A percentile compares a stretch with the other conserved stretches of the same genome.
Evolutionary conservation across 768 basidiomycete genomes (phyloP).

Genomic region (Pleurotus platypus): DNA sequence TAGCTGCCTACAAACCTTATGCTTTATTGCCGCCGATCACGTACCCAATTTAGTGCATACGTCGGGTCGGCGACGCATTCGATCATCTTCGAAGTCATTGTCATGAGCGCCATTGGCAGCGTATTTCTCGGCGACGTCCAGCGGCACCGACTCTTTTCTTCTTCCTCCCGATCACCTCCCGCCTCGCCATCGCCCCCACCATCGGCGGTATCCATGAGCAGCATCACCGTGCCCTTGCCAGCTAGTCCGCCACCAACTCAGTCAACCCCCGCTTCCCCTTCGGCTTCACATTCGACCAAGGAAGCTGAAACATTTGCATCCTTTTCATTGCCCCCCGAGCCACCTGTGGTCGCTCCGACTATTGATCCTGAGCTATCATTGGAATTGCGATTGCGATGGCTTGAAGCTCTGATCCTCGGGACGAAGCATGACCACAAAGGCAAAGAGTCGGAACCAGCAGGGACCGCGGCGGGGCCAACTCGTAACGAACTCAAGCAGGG

Average conservation of each 20-base stretch:
- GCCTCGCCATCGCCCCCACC: conserved; percentile 39
- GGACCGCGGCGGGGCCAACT: conserved; percentile 7
- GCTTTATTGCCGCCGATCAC: no score
- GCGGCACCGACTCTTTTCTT: conserved; percentile 59
- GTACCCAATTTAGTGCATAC: no score
- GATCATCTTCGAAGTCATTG: not conserved
- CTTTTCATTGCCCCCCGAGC: conserved; percentile 7
- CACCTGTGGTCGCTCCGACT: conserved; percentile 15
- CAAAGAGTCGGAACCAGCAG: conserved; percentile 23
- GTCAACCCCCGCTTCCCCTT: conserved; percentile 1
- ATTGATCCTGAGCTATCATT: conserved; percentile 70
- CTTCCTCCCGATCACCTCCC: conserved; percentile 35
- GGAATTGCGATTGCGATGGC: conserved; percentile 73
- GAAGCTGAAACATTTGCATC: not conserved
- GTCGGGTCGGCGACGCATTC: no score
- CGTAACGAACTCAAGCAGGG: conserved; percentile 37
- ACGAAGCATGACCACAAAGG: conserved; percentile 40
- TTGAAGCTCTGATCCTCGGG: conserved; percentile 75
- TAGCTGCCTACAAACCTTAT: no score
- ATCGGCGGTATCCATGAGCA: conserved; percentile 23
- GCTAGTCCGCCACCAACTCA: conserved; percentile 15
- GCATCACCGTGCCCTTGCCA: conserved; percentile 25
- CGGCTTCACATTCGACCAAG: not conserved
- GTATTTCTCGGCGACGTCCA: conserved; percentile 79
- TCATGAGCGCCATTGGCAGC: conserved; percentile 63